Conservation (phyloP, 257 asterid species). For the Rhazya stricta region DNA sequence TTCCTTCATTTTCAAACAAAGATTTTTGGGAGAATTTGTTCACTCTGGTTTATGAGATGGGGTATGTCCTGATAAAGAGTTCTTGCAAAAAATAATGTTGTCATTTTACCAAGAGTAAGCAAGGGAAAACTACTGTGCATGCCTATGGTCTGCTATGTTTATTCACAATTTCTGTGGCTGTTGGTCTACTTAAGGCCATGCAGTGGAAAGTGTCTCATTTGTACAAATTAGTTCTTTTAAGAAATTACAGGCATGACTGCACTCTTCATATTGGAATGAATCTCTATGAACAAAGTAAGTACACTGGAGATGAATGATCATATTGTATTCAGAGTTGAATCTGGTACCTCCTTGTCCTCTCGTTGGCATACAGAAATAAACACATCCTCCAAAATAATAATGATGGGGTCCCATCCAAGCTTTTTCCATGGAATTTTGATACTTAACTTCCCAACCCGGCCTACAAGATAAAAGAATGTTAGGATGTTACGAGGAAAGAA, state of each 20-base stretch:
- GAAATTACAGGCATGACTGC: not conserved
- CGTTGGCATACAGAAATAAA: constrained; percentile 68
- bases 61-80: too few species aligned
- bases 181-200: not conserved
- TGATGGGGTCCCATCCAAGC: constrained; percentile 96
- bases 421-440: constrained; percentile 98
- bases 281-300: not conserved
- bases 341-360: constrained; percentile 71
- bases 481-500: not conserved
- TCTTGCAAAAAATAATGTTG: too few species aligned
- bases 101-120: too few species aligned
- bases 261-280: not conserved
- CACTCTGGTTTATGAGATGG: too few species aligned
- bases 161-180: not conserved
- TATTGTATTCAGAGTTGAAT: constrained; percentile 5
- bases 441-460: constrained; percentile 86
- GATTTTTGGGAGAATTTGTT: too few species aligned
- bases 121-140: too few species aligned
- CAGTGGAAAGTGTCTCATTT: not conserved
- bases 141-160: too few species aligned
- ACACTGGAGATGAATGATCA: not conserved
- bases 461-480: constrained; percentile 35
- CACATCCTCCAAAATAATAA: constrained; percentile 78
- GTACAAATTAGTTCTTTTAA: not conserved
- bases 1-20: too few species aligned